These are phyloP conservation scores for Sphaerulina populicola DNA, from an alignment of 2,329 filamentous ascomycete genomes.

Conservation along the genomic window DNA sequence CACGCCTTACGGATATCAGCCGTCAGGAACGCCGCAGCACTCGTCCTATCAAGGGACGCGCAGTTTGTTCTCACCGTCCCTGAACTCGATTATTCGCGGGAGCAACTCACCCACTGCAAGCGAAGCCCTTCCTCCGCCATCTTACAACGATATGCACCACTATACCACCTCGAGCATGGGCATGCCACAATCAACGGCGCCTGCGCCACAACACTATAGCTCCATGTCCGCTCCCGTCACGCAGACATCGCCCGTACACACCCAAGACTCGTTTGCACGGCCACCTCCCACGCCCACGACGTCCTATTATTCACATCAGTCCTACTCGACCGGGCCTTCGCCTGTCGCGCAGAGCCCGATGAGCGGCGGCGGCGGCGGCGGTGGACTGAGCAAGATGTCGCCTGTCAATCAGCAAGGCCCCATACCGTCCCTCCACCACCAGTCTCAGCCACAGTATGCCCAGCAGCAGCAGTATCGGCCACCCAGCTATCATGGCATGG, in stretches of 20 bases:
- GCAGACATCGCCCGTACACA: slow-evolving; percentile 47
- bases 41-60: slow-evolving; percentile 40
- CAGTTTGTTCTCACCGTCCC: slow-evolving; percentile 51
- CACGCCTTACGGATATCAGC: slow-evolving; percentile 48
- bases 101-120: slow-evolving; percentile 52
- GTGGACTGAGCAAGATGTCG: slow-evolving; percentile 45
- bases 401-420: slow-evolving; percentile 41
- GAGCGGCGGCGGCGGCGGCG: slow-evolving; percentile 40
- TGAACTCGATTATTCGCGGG: slow-evolving; percentile 46
- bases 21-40: slow-evolving; percentile 39
- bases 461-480: slow-evolving; percentile 45
- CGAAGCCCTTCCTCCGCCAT: slow-evolving; percentile 57
- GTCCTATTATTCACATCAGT: slow-evolving; percentile 53
- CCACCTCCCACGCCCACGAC: slow-evolving; percentile 53
- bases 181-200: slow-evolving; percentile 47
- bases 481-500: slow-evolving; percentile 53
- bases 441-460: slow-evolving; percentile 34
- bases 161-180: slow-evolving; percentile 51
- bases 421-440: slow-evolving; percentile 44
- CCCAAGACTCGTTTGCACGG: slow-evolving; percentile 51
- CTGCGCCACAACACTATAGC: slow-evolving; percentile 39
- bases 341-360: slow-evolving; percentile 45
- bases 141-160: slow-evolving; percentile 55
- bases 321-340: slow-evolving; percentile 45
- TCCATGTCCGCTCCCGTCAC: slow-evolving; percentile 32